These are phyloP conservation scores for Alternaria longipes DNA, from an alignment of 2,329 filamentous ascomycete species.

Conservation along the genomic window DNA sequence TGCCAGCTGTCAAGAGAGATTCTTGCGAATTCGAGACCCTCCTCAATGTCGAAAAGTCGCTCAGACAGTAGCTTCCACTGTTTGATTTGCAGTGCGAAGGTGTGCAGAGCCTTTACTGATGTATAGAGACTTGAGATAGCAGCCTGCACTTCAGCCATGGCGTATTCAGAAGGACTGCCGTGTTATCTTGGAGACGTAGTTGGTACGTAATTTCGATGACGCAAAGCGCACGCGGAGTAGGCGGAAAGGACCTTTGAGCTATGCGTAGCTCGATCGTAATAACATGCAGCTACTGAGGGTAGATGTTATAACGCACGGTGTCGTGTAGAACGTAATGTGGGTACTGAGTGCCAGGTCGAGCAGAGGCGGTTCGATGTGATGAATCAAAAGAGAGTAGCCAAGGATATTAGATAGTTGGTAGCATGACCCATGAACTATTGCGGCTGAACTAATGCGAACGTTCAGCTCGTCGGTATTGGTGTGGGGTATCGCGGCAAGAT, in stretches of 20 bases:
- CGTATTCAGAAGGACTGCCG: not conserved
- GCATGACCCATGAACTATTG: conserved; percentile 17
- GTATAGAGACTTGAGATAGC: conserved; percentile 29
- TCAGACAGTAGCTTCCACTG: conserved; percentile 33
- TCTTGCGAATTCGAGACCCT: conserved; percentile 30
- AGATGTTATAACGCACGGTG: not conserved
- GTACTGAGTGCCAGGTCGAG: not conserved
- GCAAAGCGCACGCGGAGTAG: not conserved
- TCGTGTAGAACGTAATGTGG: not conserved
- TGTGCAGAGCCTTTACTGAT: conserved; percentile 26
- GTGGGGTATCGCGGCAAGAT: conserved; percentile 21
- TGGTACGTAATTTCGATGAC: not conserved
- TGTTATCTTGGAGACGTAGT: not conserved
- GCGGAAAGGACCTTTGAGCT: not conserved
- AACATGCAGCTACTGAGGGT: not conserved
- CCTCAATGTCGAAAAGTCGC: conserved; percentile 34
- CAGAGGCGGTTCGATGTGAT: not conserved
- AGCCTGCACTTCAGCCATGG: conserved; percentile 33
- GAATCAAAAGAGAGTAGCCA: not conserved
- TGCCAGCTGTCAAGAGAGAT: conserved; percentile 36
- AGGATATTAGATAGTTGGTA: conserved; percentile 15
- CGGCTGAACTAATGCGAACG: conserved; percentile 23
- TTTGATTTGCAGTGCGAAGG: conserved; percentile 29
- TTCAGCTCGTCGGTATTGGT: conserved; percentile 26
- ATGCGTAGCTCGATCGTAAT: not conserved